Percentiles rank a stretch among this genome's conserved stretches.
Evolutionary conservation across 768 basidiomycete genomes (phyloP).

Genomic region (Polyporus arcularius): DNA sequence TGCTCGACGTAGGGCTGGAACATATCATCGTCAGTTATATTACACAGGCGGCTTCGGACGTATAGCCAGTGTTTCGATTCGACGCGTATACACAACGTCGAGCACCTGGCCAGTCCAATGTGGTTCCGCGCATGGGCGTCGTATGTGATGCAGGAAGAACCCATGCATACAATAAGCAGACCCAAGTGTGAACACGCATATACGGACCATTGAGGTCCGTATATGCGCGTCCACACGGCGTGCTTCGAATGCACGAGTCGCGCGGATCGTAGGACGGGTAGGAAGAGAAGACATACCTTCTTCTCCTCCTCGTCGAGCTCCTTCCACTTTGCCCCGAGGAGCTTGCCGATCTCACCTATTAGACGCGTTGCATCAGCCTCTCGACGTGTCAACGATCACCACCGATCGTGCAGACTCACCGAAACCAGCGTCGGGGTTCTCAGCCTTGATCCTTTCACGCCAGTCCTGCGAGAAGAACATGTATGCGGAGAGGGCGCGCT

Average conservation of each 20-base stretch:
- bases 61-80: neutral
- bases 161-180: too few relatives aligned
- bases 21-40: neutral
- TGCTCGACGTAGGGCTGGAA: conserved; percentile 83
- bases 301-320: conserved; percentile 90
- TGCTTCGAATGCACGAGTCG: neutral
- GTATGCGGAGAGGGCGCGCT: conserved; percentile 93
- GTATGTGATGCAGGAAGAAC: too few relatives aligned
- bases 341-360: conserved; percentile 84
- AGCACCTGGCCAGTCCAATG: too few relatives aligned
- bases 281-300: conserved; percentile 57
- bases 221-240: too few relatives aligned
- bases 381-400: conserved; percentile 1
- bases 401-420: conserved; percentile 47
- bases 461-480: conserved; percentile 99
- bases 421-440: conserved; percentile 94
- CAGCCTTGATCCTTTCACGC: conserved; percentile 92
- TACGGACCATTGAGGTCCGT: neutral
- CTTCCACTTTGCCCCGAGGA: conserved; percentile 97
- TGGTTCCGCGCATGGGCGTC: too few relatives aligned
- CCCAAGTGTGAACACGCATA: neutral
- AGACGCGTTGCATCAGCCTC: conserved; percentile 7
- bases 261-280: neutral
- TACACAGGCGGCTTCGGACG: too few relatives aligned
- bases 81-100: too few relatives aligned